These are phyloP conservation scores for Rhododendron ovatum DNA, from an alignment of 148 eudicot genomes.

Conservation along the genomic window DNA sequence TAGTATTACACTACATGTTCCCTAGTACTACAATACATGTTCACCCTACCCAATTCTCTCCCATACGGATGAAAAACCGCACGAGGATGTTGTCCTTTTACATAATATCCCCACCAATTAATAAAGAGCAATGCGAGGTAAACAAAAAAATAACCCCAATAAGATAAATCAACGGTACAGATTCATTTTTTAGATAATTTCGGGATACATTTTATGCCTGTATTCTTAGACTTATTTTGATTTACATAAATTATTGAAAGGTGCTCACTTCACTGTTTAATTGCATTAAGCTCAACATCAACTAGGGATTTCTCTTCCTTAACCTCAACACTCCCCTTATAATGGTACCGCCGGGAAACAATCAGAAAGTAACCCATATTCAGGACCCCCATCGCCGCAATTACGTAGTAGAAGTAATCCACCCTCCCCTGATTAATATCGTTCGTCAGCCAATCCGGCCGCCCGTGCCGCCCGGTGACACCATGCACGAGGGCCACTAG, in stretches of 20 bases:
- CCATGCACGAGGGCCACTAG: slow-evolving; percentile 33
- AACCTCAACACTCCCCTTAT: slow-evolving; percentile 27
- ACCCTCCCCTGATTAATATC: slow-evolving; percentile 55
- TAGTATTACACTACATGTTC: not conserved
- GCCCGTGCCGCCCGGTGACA: slow-evolving; percentile 6
- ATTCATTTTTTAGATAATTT: no score
- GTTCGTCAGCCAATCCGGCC: slow-evolving; percentile 37
- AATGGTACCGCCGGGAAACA: slow-evolving; percentile 64
- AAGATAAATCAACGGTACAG: no score
- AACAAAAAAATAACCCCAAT: no score
- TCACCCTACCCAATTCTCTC: not conserved
- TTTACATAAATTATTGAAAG: not conserved
- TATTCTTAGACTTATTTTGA: no score
- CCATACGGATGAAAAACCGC: not conserved
- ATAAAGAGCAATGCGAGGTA: no score
- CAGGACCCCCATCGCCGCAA: slow-evolving; percentile 39
- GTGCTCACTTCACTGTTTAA: not conserved
- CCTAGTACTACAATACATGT: not conserved
- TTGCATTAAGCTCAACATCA: not conserved
- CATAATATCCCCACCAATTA: not conserved
- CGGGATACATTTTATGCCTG: no score
- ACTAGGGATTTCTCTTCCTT: not conserved
- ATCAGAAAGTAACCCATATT: slow-evolving; percentile 49
- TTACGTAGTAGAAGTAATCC: slow-evolving; percentile 49
- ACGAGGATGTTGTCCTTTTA: not conserved